phyloP scores from a whole-genome alignment of 2,329 filamentous ascomycete genomes.

The Xylariales sp. region DNA sequence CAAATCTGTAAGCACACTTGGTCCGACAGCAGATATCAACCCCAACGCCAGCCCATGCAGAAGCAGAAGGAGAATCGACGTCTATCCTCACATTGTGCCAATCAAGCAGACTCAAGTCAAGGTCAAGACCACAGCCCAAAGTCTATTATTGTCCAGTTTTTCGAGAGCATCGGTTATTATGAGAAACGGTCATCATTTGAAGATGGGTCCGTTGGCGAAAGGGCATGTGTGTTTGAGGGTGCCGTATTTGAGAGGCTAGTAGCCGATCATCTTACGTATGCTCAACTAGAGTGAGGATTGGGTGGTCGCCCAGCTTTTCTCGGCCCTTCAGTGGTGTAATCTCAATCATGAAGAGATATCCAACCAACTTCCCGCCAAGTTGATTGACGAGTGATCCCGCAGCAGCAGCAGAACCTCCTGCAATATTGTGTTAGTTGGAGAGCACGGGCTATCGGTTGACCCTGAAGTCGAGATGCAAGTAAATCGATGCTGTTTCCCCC shows the following conservation, averaged over 20 bases:
- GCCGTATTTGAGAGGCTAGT: too few relatives aligned
- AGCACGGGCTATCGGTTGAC: constrained; percentile 14
- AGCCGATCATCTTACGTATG: too few relatives aligned
- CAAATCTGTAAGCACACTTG: background rate
- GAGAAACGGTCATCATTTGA: constrained; percentile 5
- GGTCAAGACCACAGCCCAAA: constrained; percentile 5
- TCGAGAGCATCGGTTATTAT: constrained; percentile 2
- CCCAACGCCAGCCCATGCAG: constrained; percentile 11
- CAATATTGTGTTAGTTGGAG: constrained; percentile 17
- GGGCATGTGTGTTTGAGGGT: too few relatives aligned
- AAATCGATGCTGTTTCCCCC: too few relatives aligned
- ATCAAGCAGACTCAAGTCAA: background rate
- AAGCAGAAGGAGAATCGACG: background rate
- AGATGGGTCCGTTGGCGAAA: background rate
- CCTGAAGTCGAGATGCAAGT: constrained; percentile 11
- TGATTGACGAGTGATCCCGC: constrained; percentile 82
- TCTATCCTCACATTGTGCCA: background rate
- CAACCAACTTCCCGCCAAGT: constrained; percentile 79
- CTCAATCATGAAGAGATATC: constrained; percentile 93
- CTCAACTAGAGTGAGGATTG: constrained; percentile 80
- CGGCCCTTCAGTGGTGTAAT: constrained; percentile 89
- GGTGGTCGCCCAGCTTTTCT: constrained; percentile 74
- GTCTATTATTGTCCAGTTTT: constrained; percentile 3
- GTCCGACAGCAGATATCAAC: constrained; percentile 2
- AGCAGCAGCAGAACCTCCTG: constrained; percentile 86